Conservation (phyloP, 352 stramenopile species). For the Globisporangium barbulae region DNA sequence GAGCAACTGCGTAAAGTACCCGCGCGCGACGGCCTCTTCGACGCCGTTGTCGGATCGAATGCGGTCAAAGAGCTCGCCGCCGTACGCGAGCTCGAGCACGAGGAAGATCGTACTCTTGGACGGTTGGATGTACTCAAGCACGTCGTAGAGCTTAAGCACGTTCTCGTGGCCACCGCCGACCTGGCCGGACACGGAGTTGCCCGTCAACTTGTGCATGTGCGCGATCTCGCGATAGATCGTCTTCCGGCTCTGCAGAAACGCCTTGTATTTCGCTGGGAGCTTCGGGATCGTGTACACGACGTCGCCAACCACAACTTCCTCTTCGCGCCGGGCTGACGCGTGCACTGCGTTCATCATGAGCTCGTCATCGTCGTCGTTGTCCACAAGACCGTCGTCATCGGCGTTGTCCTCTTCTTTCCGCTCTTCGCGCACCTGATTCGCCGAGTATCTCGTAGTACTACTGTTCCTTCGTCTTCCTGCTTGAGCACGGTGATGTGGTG, state of each 20-base stretch:
- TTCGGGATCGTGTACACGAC: conserved; percentile 68
- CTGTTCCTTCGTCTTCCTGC: conserved; percentile 6
- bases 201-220: conserved; percentile 92
- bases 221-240: conserved; percentile 95
- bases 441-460: background rate
- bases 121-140: conserved; percentile 94
- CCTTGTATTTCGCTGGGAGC: conserved; percentile 91
- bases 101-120: conserved; percentile 94
- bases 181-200: conserved; percentile 69
- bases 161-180: conserved; percentile 90
- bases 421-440: conserved; percentile 13
- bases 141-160: conserved; percentile 95
- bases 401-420: conserved; percentile 23
- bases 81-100: conserved; percentile 88
- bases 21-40: conserved; percentile 73
- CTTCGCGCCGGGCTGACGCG: conserved; percentile 13
- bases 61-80: conserved; percentile 92
- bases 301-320: conserved; percentile 30
- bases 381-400: conserved; percentile 3
- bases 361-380: conserved; percentile 32
- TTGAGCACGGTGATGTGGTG: background rate
- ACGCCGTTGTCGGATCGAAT: conserved; percentile 86
- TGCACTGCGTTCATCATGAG: conserved; percentile 29
- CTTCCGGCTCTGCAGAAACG: conserved; percentile 89
- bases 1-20: conserved; percentile 90